Evolutionary conservation across 176 grass and related monocot genomes (phyloP).

Genomic region (Saccharum spontaneum): DNA sequence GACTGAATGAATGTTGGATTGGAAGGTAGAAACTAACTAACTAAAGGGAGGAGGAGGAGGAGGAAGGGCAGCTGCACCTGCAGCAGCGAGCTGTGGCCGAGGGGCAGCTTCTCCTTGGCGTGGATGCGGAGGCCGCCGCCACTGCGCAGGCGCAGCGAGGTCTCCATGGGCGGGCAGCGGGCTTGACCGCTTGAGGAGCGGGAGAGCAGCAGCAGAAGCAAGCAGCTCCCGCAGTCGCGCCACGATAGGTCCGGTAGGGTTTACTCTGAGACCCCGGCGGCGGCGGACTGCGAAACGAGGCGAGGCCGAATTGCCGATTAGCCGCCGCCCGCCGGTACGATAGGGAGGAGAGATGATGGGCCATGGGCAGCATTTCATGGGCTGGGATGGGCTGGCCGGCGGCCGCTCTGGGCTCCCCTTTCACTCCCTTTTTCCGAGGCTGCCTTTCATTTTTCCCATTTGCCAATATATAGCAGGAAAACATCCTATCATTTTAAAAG

Average conservation of each 20-base stretch:
- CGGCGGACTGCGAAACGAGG: background rate
- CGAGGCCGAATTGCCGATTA: background rate
- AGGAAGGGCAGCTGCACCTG: conserved; percentile 38
- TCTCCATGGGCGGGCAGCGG: conserved; percentile 52
- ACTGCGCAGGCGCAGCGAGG: conserved; percentile 68
- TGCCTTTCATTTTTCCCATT: too few relatives aligned
- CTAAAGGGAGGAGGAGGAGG: background rate
- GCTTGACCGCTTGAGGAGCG: background rate
- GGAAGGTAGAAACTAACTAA: background rate
- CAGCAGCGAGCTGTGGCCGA: conserved; percentile 57
- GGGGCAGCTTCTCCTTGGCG: conserved; percentile 81
- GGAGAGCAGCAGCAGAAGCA: background rate
- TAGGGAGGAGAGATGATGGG: background rate
- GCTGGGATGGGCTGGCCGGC: too few relatives aligned
- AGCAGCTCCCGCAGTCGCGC: background rate
- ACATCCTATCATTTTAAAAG: too few relatives aligned
- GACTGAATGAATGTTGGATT: background rate
- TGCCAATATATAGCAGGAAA: too few relatives aligned
- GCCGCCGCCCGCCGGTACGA: background rate
- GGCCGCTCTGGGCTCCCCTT: too few relatives aligned
- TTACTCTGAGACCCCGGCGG: background rate
- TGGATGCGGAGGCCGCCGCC: conserved; percentile 69
- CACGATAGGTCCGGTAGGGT: background rate
- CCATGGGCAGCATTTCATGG: background rate
- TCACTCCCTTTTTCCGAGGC: background rate